Evolutionary conservation across 768 basidiomycete genomes (phyloP).

Genomic region (Suillus variegatus): DNA sequence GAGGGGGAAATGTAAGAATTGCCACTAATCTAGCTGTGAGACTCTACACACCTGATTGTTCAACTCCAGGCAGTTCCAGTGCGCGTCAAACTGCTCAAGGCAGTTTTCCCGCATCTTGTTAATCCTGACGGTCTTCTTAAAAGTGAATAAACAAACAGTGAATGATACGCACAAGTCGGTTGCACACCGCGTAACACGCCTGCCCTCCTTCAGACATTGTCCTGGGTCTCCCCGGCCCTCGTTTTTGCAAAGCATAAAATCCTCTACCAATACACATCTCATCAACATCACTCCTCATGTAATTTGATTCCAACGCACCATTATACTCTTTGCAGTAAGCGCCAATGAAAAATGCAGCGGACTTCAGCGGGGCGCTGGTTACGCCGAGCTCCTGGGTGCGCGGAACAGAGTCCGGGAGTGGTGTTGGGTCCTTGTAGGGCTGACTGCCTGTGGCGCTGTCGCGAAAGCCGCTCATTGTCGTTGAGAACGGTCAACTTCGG

Average conservation of each 20-base stretch:
- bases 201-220: constrained; percentile 94
- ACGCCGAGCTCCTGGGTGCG: constrained; percentile 86
- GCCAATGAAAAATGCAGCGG: constrained; percentile 96
- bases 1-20: not conserved
- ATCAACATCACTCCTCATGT: constrained; percentile 21
- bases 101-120: constrained; percentile 94
- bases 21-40: not conserved
- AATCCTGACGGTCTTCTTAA: constrained; percentile 53
- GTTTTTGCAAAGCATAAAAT: constrained; percentile 97
- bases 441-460: constrained; percentile 46
- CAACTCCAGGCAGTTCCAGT: constrained; percentile 93
- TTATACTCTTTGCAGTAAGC: constrained; percentile 95
- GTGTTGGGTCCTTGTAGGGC: constrained; percentile 64
- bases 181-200: constrained; percentile 94
- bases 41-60: constrained; percentile 81
- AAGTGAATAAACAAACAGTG: not conserved
- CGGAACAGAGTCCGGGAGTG: constrained; percentile 66
- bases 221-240: constrained; percentile 82
- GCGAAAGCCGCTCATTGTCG: constrained; percentile 56
- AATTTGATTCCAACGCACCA: constrained; percentile 56
- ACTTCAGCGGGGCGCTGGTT: constrained; percentile 93
- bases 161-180: constrained; percentile 76
- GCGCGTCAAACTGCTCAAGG: constrained; percentile 79
- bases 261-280: constrained; percentile 58
- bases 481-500: constrained; percentile 21